Percentiles rank a stretch among this genome's conserved stretches.
Conservation (phyloP, 2,329 filamentous ascomycete species). For the Ophiostoma montium region DNA sequence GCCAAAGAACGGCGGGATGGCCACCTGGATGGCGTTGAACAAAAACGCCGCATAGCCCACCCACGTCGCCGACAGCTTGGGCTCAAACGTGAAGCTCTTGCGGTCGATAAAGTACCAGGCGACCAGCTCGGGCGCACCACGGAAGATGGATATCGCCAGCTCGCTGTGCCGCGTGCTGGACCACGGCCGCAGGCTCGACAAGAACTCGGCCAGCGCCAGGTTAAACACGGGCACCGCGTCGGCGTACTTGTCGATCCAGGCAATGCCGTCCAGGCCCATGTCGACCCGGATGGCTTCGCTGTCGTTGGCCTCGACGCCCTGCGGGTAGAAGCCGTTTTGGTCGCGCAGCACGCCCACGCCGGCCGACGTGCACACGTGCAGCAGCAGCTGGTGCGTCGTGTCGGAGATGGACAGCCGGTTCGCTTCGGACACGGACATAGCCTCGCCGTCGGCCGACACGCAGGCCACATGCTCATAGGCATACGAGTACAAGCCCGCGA, state of each 20-base stretch:
- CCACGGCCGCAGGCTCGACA: constrained; percentile 69
- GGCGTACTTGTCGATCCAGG: constrained; percentile 54
- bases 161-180: constrained; percentile 69
- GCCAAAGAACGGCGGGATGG: constrained; percentile 60
- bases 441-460: constrained; percentile 16
- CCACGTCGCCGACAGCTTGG: constrained; percentile 87
- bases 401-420: constrained; percentile 41
- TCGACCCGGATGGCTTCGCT: constrained; percentile 27
- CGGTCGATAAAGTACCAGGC: constrained; percentile 77
- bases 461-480: constrained; percentile 48
- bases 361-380: constrained; percentile 59
- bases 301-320: constrained; percentile 44
- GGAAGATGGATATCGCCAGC: constrained; percentile 67
- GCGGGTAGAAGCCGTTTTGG: constrained; percentile 74
- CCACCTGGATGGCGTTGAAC: constrained; percentile 64
- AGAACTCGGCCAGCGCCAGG: constrained; percentile 61
- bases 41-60: constrained; percentile 84
- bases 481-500: constrained; percentile 59
- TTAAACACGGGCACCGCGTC: constrained; percentile 64
- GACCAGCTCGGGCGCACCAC: constrained; percentile 68
- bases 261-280: constrained; percentile 53
- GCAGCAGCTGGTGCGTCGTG: constrained; percentile 60
- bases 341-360: constrained; percentile 61
- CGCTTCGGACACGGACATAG: constrained; percentile 13
- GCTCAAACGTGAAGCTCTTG: constrained; percentile 71